Percentiles rank a stretch among this genome's conserved stretches.
Conservation (phyloP, 2,329 filamentous ascomycete species). For the Stemphylium vesicarium region DNA sequence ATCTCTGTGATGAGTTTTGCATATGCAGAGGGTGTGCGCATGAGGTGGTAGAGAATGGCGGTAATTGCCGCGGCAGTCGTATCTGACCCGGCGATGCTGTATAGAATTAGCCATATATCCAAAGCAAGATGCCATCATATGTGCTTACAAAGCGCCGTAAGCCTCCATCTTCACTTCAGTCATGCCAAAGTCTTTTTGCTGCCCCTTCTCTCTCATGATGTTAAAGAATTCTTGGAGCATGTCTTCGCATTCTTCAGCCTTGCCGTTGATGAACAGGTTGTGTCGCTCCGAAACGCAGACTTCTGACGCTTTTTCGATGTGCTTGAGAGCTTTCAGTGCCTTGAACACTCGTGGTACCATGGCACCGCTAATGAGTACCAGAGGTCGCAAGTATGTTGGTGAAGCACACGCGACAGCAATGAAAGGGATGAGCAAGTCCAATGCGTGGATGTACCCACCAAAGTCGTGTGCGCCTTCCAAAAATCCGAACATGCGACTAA, state of each 20-base stretch:
- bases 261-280: background rate
- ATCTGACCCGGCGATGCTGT: constrained; percentile 10
- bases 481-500: constrained; percentile 12
- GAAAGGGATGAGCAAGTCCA: background rate
- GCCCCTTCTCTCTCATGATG: background rate
- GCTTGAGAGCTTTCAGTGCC: background rate
- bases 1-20: constrained; percentile 64
- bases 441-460: background rate
- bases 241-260: background rate
- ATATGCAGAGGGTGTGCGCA: constrained; percentile 65
- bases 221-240: background rate
- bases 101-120: background rate
- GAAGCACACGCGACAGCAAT: background rate
- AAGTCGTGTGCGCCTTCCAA: background rate
- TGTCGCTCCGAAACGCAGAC: background rate
- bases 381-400: background rate
- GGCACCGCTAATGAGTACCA: background rate
- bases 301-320: background rate
- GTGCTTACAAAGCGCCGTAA: constrained; percentile 2
- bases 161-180: constrained; percentile 5
- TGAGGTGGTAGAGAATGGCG: constrained; percentile 73
- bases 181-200: background rate
- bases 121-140: constrained; percentile 58
- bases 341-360: background rate
- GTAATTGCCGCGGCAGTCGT: constrained; percentile 76